phyloP scores from a whole-genome alignment of 495 filamentous ascomycete species.

The Neurospora sp. region DNA sequence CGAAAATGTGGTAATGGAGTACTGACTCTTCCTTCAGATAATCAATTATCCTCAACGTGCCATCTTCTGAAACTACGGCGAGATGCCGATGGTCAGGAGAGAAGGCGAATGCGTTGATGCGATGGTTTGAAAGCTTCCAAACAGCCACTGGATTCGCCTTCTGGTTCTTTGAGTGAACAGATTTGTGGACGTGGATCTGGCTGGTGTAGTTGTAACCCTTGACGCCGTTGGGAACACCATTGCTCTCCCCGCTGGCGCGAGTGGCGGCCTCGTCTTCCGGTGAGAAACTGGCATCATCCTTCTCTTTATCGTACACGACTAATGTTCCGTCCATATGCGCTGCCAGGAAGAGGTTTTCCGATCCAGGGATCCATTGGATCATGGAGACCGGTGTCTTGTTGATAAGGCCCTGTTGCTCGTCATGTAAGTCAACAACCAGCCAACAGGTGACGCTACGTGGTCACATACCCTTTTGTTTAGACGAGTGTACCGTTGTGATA shows the following conservation, averaged over 20 bases:
- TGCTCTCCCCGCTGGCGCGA: conserved; percentile 28
- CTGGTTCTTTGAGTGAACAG: conserved; percentile 84
- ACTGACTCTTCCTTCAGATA: conserved; percentile 82
- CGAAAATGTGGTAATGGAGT: neutral
- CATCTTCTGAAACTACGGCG: conserved; percentile 90
- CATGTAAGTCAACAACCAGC: neutral
- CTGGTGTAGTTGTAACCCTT: conserved; percentile 20
- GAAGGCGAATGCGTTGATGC: conserved; percentile 81
- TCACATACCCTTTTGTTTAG: conserved; percentile 70
- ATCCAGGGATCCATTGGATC: conserved; percentile 87
- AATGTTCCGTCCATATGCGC: conserved; percentile 90
- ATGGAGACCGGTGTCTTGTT: conserved; percentile 74
- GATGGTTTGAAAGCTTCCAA: conserved; percentile 84
- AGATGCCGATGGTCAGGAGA: conserved; percentile 77
- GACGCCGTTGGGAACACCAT: conserved; percentile 22
- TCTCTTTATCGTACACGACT: conserved; percentile 96
- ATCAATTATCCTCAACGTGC: conserved; percentile 79
- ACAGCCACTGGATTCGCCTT: conserved; percentile 83
- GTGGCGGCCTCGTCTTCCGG: conserved; percentile 37
- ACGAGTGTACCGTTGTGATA: conserved; percentile 89
- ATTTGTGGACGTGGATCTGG: conserved; percentile 62
- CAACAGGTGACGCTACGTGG: neutral
- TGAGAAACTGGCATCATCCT: conserved; percentile 66
- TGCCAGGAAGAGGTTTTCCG: conserved; percentile 88
- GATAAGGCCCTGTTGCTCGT: conserved; percentile 55